phyloP scores from a whole-genome alignment of 148 eudicot genomes.

The Rhododendron henanense region DNA sequence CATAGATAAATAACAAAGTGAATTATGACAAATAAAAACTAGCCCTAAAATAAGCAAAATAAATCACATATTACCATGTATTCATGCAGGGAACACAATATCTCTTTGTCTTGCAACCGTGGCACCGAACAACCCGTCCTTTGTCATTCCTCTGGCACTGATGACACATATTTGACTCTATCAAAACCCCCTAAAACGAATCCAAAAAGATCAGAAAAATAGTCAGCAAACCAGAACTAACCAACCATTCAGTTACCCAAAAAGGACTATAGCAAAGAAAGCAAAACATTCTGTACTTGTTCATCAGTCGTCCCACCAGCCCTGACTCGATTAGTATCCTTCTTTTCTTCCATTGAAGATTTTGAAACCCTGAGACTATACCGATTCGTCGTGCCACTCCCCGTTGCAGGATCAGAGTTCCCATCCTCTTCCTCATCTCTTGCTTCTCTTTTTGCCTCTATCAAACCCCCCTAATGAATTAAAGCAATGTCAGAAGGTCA shows the following conservation, averaged over 20 bases:
- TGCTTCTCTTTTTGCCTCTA: background rate
- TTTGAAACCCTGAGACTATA: background rate
- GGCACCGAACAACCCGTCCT: conserved; percentile 43
- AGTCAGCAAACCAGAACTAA: background rate
- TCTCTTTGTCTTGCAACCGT: conserved; percentile 32
- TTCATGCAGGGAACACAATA: conserved; percentile 38
- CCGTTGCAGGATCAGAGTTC: background rate
- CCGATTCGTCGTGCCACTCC: background rate
- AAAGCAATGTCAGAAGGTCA: background rate
- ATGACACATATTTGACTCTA: conserved; percentile 45
- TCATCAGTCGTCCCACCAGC: background rate
- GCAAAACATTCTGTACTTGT: background rate
- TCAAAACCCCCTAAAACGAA: conserved; percentile 24
- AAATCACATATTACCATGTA: conserved; percentile 23
- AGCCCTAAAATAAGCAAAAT: background rate
- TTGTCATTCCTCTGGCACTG: conserved; percentile 60
- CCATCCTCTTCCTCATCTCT: background rate
- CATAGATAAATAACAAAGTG: background rate
- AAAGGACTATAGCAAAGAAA: background rate
- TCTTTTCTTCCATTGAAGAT: background rate
- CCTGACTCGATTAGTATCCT: background rate
- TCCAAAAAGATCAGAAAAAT: background rate
- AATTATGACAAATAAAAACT: background rate
- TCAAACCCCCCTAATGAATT: background rate
- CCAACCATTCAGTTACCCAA: background rate